phyloP scores from a whole-genome alignment of 208 protist species.

The Angomonas ambiguus region DNA sequence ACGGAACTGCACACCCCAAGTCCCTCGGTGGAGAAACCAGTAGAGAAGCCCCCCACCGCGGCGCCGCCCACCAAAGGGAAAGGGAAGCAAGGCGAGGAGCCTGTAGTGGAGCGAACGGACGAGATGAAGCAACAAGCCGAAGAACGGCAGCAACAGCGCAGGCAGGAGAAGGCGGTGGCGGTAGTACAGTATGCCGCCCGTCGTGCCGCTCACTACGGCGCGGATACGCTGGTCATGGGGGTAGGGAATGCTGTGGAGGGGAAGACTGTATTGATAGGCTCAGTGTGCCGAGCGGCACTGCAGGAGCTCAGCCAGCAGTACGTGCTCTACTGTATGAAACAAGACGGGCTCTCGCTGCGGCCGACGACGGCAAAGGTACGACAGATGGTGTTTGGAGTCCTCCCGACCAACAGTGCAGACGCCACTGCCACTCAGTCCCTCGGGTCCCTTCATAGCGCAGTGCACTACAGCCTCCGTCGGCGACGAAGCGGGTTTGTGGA shows the following conservation, averaged over 20 bases:
- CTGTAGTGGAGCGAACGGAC: constrained; percentile 1
- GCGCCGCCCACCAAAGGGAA: constrained; percentile 12
- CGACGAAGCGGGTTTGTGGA: neutral
- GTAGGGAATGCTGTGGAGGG: constrained; percentile 41
- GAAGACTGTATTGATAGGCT: constrained; percentile 32
- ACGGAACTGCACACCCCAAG: constrained; percentile 17
- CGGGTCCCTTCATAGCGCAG: neutral
- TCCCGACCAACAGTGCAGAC: neutral
- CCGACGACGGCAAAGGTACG: constrained; percentile 26
- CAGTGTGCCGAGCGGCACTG: constrained; percentile 24
- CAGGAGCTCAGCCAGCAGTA: constrained; percentile 13
- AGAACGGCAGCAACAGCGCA: constrained; percentile 13
- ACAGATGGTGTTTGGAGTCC: constrained; percentile 31
- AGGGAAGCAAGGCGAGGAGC: neutral
- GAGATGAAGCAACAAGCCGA: constrained; percentile 5
- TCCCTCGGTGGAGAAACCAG: neutral
- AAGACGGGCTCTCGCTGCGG: constrained; percentile 32
- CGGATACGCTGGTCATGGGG: constrained; percentile 23
- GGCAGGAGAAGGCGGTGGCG: neutral
- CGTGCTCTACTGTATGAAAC: constrained; percentile 44
- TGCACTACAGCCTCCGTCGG: neutral
- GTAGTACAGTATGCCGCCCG: neutral
- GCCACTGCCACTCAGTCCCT: neutral
- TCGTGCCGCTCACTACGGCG: constrained; percentile 20
- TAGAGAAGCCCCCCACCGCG: neutral